These are phyloP conservation scores for Rhododendron henanense DNA, from an alignment of 148 eudicot species.

Conservation along the genomic window DNA sequence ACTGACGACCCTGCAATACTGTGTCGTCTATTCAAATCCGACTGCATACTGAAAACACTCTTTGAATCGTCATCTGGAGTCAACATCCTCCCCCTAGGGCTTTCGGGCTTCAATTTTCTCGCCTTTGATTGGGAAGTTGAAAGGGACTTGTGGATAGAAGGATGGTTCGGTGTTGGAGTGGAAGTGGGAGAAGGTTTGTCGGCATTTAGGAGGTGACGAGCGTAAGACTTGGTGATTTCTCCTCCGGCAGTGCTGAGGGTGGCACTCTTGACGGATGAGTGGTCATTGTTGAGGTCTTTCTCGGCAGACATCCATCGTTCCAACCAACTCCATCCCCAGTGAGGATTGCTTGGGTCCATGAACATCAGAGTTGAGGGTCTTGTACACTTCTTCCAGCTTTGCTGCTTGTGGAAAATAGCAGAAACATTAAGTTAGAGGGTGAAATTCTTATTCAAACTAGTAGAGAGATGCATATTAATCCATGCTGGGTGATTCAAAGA, in stretches of 20 bases:
- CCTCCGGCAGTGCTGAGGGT: conserved; percentile 21
- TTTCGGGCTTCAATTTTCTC: conserved; percentile 45
- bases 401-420: conserved; percentile 40
- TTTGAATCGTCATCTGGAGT: conserved; percentile 49
- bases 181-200: conserved; percentile 27
- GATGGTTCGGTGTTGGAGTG: conserved; percentile 26
- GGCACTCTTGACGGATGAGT: conserved; percentile 23
- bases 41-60: conserved; percentile 50
- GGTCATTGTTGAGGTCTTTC: conserved; percentile 35
- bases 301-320: conserved; percentile 77
- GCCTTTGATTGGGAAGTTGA: conserved; percentile 34
- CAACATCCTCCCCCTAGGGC: conserved; percentile 37
- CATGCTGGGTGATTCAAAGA: neutral
- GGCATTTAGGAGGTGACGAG: conserved; percentile 49
- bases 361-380: conserved; percentile 56
- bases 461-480: neutral
- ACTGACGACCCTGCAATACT: conserved; percentile 53
- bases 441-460: neutral
- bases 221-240: conserved; percentile 48
- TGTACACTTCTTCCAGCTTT: conserved; percentile 74
- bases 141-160: conserved; percentile 38
- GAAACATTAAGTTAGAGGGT: neutral
- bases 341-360: conserved; percentile 79
- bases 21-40: conserved; percentile 56
- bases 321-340: conserved; percentile 99